Percentiles rank a stretch among this genome's conserved stretches.
Conservation (phyloP, 768 basidiomycete species). For the Mycena capillaripes region DNA sequence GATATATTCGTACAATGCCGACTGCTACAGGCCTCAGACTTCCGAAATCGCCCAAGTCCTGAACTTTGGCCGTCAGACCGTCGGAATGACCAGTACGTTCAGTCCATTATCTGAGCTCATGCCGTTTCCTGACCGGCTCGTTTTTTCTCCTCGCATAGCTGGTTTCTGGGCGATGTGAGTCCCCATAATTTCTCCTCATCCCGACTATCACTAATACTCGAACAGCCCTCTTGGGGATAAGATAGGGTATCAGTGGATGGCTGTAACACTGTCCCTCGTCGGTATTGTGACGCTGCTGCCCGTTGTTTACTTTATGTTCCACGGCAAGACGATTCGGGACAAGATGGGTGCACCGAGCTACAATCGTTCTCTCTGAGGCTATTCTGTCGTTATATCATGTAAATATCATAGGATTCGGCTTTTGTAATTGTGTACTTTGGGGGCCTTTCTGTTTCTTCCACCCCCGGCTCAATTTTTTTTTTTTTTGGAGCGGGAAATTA, state of each 20-base stretch:
- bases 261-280: slow-evolving; percentile 15
- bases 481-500: too few relatives aligned
- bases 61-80: slow-evolving; percentile 32
- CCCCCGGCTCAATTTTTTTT: too few relatives aligned
- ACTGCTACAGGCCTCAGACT: slow-evolving; percentile 29
- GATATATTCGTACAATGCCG: slow-evolving; percentile 21
- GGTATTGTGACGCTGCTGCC: slow-evolving; percentile 25
- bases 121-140: background rate
- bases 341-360: slow-evolving; percentile 20
- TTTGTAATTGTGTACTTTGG: slow-evolving; percentile 3
- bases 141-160: background rate
- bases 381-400: too few relatives aligned
- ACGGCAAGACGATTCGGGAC: slow-evolving; percentile 25
- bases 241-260: slow-evolving; percentile 30
- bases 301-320: slow-evolving; percentile 25
- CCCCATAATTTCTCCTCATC: background rate
- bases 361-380: slow-evolving; percentile 19
- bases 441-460: background rate
- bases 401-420: background rate
- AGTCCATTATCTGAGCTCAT: background rate
- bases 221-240: slow-evolving; percentile 24
- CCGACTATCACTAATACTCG: background rate
- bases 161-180: slow-evolving; percentile 32
- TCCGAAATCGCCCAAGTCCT: slow-evolving; percentile 29
- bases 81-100: slow-evolving; percentile 34